Evolutionary conservation across 371 early-diverging fungal genomes (phyloP).

Genomic region (Actinomucor elegans): DNA sequence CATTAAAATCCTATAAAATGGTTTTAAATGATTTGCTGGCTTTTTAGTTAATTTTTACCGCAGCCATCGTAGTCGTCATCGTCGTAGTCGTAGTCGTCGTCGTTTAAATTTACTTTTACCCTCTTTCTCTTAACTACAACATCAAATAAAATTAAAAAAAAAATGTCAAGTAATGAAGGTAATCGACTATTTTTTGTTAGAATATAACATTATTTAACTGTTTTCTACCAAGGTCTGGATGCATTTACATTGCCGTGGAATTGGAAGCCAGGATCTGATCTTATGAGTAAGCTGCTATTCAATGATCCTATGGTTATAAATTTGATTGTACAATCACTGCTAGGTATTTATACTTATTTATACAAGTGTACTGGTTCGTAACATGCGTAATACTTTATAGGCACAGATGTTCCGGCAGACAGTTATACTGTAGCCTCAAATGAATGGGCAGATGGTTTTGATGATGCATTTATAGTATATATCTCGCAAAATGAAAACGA

Average conservation of each 20-base stretch:
- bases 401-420: constrained; percentile 7
- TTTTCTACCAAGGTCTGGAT: neutral
- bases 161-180: neutral
- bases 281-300: constrained; percentile 17
- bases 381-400: constrained; percentile 2
- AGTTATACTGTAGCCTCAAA: constrained; percentile 9
- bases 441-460: constrained; percentile 12
- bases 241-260: constrained; percentile 2
- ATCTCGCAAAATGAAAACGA: too few species aligned
- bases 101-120: neutral
- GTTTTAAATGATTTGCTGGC: too few species aligned
- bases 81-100: constrained; percentile 3
- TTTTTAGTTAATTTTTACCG: too few species aligned
- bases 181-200: neutral
- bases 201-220: constrained; percentile 6
- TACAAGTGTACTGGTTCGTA: constrained; percentile 6
- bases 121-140: too few species aligned
- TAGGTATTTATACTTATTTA: constrained; percentile 4
- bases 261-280: constrained; percentile 13
- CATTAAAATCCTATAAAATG: too few species aligned
- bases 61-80: neutral
- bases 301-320: constrained; percentile 14
- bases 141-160: neutral
- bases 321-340: constrained; percentile 17
- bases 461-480: too few species aligned